Evolutionary conservation across 495 filamentous ascomycete species (phyloP).

Genomic region (Apiosordaria backusii): DNA sequence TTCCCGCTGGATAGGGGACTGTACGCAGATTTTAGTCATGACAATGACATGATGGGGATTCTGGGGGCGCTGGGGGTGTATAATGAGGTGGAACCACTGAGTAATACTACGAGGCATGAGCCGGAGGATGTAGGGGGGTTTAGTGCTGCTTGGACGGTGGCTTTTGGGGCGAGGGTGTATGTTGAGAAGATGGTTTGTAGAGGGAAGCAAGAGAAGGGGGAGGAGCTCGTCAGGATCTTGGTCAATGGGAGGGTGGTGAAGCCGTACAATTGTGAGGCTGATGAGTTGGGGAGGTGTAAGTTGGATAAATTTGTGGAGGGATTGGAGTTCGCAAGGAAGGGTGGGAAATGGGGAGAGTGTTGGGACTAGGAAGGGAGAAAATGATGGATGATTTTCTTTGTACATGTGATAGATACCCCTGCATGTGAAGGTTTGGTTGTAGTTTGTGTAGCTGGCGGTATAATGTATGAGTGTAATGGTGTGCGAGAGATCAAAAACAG

Average conservation of each 20-base stretch:
- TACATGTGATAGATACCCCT: neutral
- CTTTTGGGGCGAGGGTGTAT: slow-evolving; percentile 73
- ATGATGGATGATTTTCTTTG: neutral
- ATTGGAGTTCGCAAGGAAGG: slow-evolving; percentile 63
- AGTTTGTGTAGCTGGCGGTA: neutral
- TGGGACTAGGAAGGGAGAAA: slow-evolving; percentile 38
- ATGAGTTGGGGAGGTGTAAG: slow-evolving; percentile 63
- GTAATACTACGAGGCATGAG: slow-evolving; percentile 40
- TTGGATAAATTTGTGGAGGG: slow-evolving; percentile 64
- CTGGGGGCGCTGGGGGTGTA: slow-evolving; percentile 73
- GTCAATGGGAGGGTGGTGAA: slow-evolving; percentile 79
- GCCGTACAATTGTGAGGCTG: slow-evolving; percentile 62
- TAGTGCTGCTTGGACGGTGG: slow-evolving; percentile 69
- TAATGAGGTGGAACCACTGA: slow-evolving; percentile 51
- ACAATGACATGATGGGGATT: slow-evolving; percentile 74
- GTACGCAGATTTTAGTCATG: slow-evolving; percentile 86
- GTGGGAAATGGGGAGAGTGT: slow-evolving; percentile 70
- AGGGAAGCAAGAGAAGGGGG: neutral
- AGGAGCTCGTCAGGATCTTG: slow-evolving; percentile 59
- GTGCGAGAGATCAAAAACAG: neutral
- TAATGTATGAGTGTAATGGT: neutral
- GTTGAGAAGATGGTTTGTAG: slow-evolving; percentile 79
- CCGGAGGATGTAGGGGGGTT: slow-evolving; percentile 52
- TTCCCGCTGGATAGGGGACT: slow-evolving; percentile 65
- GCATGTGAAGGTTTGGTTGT: neutral